A percentile compares a stretch with the other conserved stretches of the same genome.
These are phyloP conservation scores for Verticillium dahliae DNA, from an alignment of 2,329 filamentous ascomycete genomes.

Conservation along the genomic window DNA sequence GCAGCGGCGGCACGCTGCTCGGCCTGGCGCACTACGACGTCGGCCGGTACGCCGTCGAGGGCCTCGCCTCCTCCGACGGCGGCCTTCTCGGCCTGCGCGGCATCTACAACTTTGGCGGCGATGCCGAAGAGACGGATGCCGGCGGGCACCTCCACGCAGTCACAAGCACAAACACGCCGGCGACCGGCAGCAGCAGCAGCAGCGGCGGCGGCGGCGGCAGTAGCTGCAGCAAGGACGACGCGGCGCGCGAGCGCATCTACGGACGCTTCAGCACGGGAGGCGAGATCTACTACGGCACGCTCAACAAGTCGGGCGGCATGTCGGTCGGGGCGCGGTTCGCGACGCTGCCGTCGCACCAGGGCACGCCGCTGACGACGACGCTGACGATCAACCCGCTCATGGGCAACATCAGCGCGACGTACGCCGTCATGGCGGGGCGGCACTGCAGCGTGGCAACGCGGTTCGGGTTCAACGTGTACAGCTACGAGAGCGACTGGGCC, in stretches of 20 bases:
- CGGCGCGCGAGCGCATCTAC: slow-evolving; percentile 54
- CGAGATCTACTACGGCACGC: slow-evolving; percentile 89
- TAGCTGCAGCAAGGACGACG: slow-evolving; percentile 16
- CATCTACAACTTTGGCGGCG: slow-evolving; percentile 88
- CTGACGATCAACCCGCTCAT: slow-evolving; percentile 90
- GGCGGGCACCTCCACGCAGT: slow-evolving; percentile 5
- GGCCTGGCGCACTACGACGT: slow-evolving; percentile 74
- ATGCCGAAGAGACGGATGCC: slow-evolving; percentile 36
- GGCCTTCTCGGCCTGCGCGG: slow-evolving; percentile 81
- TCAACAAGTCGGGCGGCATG: slow-evolving; percentile 90
- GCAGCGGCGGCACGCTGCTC: slow-evolving; percentile 70
- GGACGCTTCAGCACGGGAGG: slow-evolving; percentile 86
- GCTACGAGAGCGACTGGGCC: slow-evolving; percentile 91
- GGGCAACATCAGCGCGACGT: slow-evolving; percentile 86
- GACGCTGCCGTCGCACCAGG: slow-evolving; percentile 71
- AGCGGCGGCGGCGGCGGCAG: not conserved
- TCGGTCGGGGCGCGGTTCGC: slow-evolving; percentile 86
- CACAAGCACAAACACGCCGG: slow-evolving; percentile 10
- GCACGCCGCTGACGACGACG: slow-evolving; percentile 89
- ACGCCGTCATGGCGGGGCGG: slow-evolving; percentile 80
- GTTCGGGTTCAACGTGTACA: slow-evolving; percentile 97
- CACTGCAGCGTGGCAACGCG: slow-evolving; percentile 81
- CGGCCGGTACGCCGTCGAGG: slow-evolving; percentile 83
- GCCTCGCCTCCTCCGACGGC: slow-evolving; percentile 87
- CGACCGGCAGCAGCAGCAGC: no score